A percentile compares a stretch with the other conserved stretches of the same genome.
These are phyloP conservation scores for Emmonsia crescens DNA, from an alignment of 2,329 filamentous ascomycete genomes.

Conservation along the genomic window DNA sequence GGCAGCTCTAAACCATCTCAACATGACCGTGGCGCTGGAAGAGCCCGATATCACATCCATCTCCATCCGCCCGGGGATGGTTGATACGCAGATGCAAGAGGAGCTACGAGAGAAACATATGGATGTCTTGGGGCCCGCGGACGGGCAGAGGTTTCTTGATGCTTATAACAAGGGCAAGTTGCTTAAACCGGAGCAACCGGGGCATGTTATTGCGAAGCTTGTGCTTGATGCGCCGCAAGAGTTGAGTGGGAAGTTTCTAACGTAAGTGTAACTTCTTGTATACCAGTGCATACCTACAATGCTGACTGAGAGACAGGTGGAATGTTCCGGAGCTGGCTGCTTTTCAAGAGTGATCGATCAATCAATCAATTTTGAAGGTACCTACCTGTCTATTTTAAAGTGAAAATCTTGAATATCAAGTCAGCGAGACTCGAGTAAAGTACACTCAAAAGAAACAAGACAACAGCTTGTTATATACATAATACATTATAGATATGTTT, in stretches of 20 bases:
- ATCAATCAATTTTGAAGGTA: neutral
- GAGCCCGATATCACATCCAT: constrained; percentile 66
- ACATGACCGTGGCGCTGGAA: constrained; percentile 60
- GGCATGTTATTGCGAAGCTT: constrained; percentile 72
- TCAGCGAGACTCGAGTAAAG: neutral
- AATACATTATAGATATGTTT: too few relatives aligned
- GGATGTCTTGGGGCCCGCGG: constrained; percentile 37
- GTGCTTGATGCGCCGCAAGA: constrained; percentile 53
- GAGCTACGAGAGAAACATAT: constrained; percentile 59
- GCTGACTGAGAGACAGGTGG: constrained; percentile 27
- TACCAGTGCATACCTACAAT: too few relatives aligned
- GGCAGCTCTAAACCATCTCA: constrained; percentile 71
- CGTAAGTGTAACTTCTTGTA: constrained; percentile 2
- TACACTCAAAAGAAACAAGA: too few relatives aligned
- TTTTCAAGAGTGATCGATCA: constrained; percentile 29
- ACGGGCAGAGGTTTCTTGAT: constrained; percentile 54
- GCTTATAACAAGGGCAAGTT: constrained; percentile 61
- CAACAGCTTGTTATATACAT: too few relatives aligned
- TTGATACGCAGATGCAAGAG: constrained; percentile 86
- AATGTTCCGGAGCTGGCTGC: constrained; percentile 32
- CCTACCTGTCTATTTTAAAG: neutral
- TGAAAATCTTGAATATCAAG: neutral
- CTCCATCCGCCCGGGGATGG: constrained; percentile 64
- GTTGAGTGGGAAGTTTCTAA: constrained; percentile 64
- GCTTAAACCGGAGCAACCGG: constrained; percentile 72